Base-by-base conservation (phyloP, 306 rosid genomes). In the Clitoria ternatea region DNA sequence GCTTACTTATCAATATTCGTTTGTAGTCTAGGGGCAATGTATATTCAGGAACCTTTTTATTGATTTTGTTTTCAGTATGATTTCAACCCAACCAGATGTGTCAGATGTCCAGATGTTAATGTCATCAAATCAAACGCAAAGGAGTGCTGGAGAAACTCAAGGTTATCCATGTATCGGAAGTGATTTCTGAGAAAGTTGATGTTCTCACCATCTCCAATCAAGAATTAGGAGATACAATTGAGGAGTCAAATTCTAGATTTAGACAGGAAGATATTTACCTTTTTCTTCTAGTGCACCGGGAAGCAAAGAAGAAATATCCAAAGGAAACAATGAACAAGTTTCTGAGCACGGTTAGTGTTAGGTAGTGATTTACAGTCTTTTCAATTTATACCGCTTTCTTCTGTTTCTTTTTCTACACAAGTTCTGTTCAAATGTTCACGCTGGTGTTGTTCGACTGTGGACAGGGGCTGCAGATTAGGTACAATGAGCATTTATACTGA, bases 91-190 rank as follows among this genome's bases (percentile, higher is more conserved):
- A 70, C 43, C 78, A 63, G 74, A 62, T 12, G 80, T 57, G 13
- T 7, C 36, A 6, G 82, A 69, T 75, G 74, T 69, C 68, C 84
- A 72, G 69, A 76, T 9, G 47, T 78, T 84, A 32, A 48, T 74
- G 15, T 27, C 87, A 26, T 82, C 83, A 70, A 75, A 72, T 72
- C 86, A 75, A 67, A 77, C 73, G 6, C 61, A 61, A 74, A 87
- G 77, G 81, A 79, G 66, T 26, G 65, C 75, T 59, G 83, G 78
- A 67, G 92, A 87, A 78, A 72, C 88, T 59, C 64, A 89, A 88
- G 79, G 80, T 87, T 42, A 81, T 86, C 27, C 81, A 80, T 62
- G 82, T 89, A 42, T 61, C 92, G 12, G 88, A 94, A 81, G 92
- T 83, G 76, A 75, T 78, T 39, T 77, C 79, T 67, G 88, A 85